Evolutionary conservation across 176 grass and related monocot genomes (phyloP).

Genomic region (Leersia perrieri): DNA sequence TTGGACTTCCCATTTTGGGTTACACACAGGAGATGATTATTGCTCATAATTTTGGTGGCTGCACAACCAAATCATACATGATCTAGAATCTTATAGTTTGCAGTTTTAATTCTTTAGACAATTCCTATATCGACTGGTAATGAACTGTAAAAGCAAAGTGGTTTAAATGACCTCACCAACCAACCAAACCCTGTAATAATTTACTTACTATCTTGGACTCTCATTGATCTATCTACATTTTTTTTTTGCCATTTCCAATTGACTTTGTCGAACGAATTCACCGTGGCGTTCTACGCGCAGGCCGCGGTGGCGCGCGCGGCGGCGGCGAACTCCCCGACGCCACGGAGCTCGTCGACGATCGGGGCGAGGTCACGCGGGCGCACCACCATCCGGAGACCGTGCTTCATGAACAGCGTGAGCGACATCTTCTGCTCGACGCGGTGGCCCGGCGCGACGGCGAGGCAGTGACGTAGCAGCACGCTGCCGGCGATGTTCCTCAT

Average conservation of each 20-base stretch:
- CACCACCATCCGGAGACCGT: constrained; percentile 79
- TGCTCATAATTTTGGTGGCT: neutral
- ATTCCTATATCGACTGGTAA: neutral
- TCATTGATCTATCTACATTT: constrained; percentile 41
- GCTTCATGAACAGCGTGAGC: constrained; percentile 96
- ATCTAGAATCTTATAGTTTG: constrained; percentile 5
- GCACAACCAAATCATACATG: constrained; percentile 21
- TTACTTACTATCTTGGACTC: constrained; percentile 27
- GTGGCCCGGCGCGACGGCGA: constrained; percentile 69
- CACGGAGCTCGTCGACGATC: constrained; percentile 35
- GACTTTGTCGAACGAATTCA: neutral
- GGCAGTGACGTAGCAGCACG: constrained; percentile 75
- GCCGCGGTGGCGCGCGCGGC: constrained; percentile 16
- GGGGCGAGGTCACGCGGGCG: constrained; percentile 53
- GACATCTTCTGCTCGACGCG: constrained; percentile 99
- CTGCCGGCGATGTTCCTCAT: constrained; percentile 94
- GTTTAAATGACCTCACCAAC: constrained; percentile 23
- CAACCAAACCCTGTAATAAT: constrained; percentile 17
- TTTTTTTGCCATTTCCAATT: constrained; percentile 13
- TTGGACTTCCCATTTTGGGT: neutral
- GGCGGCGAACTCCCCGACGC: constrained; percentile 1
- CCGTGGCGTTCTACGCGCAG: constrained; percentile 35
- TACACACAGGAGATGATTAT: constrained; percentile 21
- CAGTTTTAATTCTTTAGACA: neutral
- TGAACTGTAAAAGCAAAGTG: neutral